Evolutionary conservation across 306 rosid species (phyloP), one percentile per base, ranked within the genome.

Genomic region (Pyrus pyrifolia): DNA sequence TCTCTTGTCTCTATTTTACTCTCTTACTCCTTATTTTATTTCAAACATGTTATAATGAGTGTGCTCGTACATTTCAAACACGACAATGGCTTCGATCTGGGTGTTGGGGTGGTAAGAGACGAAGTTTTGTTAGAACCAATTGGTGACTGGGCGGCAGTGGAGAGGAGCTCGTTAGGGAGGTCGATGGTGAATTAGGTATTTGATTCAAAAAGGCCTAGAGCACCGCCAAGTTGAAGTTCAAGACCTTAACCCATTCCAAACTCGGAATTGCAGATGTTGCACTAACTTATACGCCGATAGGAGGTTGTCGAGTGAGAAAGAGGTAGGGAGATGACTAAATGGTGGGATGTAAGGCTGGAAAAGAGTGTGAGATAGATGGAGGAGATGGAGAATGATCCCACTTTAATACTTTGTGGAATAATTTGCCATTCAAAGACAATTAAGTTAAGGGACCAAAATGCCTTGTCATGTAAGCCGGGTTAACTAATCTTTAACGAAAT

Each of bases 41-140:
- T 15, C 8, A 15, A 49, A 49, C 21, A 15, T 2, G 8, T 5
- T 49, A 1, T 15, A 49, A 40, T 40, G 11, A 10, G 11, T 40
- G 45, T 40, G 45, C 45, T 40, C 12, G 9, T 9, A 40, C 11
- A 40, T 40, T 49, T 49, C 19, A 49, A 49, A 49, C 55, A 96
- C 94, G 11, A 97, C 98, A 67, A 92, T 88, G 92, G 96, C 86
- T 83, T 96, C 99, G 80, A 96, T 92, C 74, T 85, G 86, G 10
- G 99, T 92, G 40, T 83, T 77, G 0, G 96, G 98, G 75, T 89
- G 73, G 85, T 88, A 96, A 0, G 87, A 90, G 2, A 79, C 88
- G 65, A 92, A 87, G 75, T 96, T 96, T 14, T 72, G 79, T 70
- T 35, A 6, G 40, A 35, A 35, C 8, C 40, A 35, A 35, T 35